A percentile compares a stretch with the other conserved stretches of the same genome.
phyloP scores from a whole-genome alignment of 2,329 filamentous ascomycete genomes.

The Ceratocystis destructans region DNA sequence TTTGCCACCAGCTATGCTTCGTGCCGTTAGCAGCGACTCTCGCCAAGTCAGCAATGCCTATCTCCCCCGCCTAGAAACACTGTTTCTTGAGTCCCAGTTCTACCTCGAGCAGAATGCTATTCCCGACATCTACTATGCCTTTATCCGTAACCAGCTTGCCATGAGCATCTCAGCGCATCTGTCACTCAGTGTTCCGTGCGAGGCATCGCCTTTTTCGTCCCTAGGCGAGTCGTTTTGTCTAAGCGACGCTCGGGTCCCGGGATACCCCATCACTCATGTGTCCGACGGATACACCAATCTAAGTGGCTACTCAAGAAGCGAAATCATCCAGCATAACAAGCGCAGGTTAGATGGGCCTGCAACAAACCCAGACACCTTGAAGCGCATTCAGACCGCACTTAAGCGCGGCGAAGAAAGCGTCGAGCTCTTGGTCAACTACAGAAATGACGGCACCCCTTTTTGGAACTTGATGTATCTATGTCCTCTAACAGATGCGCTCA shows the following conservation, averaged over 20 bases:
- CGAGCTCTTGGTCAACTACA: conserved; percentile 39
- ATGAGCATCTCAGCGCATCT: conserved; percentile 34
- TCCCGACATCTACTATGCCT: conserved; percentile 37
- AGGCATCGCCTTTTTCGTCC: conserved; percentile 34
- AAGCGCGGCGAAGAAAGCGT: conserved; percentile 32
- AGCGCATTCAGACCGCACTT: conserved; percentile 32
- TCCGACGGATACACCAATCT: conserved; percentile 40
- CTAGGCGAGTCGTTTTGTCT: conserved; percentile 46
- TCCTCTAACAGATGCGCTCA: conserved; percentile 34
- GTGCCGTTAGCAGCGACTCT: conserved; percentile 33
- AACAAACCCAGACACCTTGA: conserved; percentile 32
- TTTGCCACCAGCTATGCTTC: conserved; percentile 30
- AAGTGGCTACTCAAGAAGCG: conserved; percentile 35
- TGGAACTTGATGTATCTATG: conserved; percentile 44
- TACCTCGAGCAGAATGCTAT: conserved; percentile 34
- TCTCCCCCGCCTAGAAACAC: conserved; percentile 33
- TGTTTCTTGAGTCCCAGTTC: conserved; percentile 32
- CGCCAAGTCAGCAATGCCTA: conserved; percentile 33
- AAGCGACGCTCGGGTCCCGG: conserved; percentile 36
- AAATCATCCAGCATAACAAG: conserved; percentile 37
- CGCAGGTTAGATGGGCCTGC: conserved; percentile 36
- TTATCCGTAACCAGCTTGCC: conserved; percentile 39
- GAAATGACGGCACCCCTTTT: conserved; percentile 38
- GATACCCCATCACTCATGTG: conserved; percentile 37
- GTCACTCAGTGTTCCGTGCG: conserved; percentile 26